Base-by-base conservation (phyloP, 2,329 filamentous ascomycete species). In the Scedosporium apiospermum region DNA sequence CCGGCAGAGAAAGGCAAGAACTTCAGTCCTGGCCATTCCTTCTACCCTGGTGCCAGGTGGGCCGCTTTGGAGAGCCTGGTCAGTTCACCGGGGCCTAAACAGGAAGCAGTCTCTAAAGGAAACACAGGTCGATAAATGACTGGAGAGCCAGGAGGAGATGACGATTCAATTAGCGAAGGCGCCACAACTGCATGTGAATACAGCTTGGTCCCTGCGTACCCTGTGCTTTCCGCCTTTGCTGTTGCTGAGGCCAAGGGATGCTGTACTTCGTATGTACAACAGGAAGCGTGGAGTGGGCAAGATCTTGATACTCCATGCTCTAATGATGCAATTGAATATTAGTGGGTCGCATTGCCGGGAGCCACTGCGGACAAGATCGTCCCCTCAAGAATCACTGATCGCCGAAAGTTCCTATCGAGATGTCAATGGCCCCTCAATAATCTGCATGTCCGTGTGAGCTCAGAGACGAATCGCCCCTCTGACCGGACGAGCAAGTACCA, bases 301-400 rank as follows among this genome's bases (percentile, higher is more conserved):
- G 44, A 49, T 49, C 44, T 49, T 5, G 44, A 49, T 21, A 21
- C 44, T 49, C 34, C 10, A 10, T 2, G 34, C 34, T 14, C 34
- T 10, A 38, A 38, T 38, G 34, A 38, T 38, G 34, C 12, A 38
- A 38, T 14, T 55, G 27, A 6, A 23, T 55, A 14, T 27, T 55
- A 23, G 51, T 30, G 51, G 51, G 23, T 26, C 57, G 57, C 59
- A 38, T n/a, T 42, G 44, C 30, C 23, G 44, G 23, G 51, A 23
- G 7, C 51, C 51, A 51, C 51, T 44, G 6, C 10, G 44, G 26
- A 14, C 44, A 41, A 14, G 59, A 61, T 61, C 59, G 44, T 26
- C 59, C 26, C 26, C 59, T 34, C 58, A 30, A 26, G 41, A 51
- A n/a, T 18, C 57, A 34, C 27, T 51, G 59, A 61, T 61, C 59